Conservation (phyloP, 371 early-diverging fungal species). For the Chytridiales sp. region DNA sequence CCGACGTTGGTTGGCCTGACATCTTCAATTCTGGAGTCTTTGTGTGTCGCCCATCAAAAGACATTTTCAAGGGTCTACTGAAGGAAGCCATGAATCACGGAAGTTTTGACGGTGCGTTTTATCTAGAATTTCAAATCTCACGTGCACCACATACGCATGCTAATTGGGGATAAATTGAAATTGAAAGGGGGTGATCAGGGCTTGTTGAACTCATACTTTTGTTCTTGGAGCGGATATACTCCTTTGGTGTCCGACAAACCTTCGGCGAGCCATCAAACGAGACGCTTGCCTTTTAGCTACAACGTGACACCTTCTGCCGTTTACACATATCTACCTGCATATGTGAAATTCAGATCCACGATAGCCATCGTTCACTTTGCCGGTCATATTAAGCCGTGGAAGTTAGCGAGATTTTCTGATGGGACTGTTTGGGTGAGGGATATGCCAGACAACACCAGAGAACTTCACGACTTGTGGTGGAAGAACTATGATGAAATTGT, state of each 20-base stretch:
- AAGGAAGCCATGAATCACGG: slow-evolving; percentile 57
- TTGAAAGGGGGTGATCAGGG: slow-evolving; percentile 93
- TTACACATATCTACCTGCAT: slow-evolving; percentile 71
- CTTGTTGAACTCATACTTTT: slow-evolving; percentile 83
- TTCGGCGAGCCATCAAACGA: slow-evolving; percentile 18
- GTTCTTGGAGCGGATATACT: slow-evolving; percentile 63
- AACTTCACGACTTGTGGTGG: slow-evolving; percentile 33
- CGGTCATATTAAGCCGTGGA: slow-evolving; percentile 90
- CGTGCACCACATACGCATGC: background rate
- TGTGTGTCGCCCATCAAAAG: slow-evolving; percentile 66
- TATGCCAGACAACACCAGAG: slow-evolving; percentile 12
- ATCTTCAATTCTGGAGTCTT: slow-evolving; percentile 97
- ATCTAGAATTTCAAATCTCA: background rate
- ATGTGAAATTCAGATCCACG: slow-evolving; percentile 57
- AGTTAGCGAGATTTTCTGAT: slow-evolving; percentile 27
- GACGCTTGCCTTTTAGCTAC: slow-evolving; percentile 82
- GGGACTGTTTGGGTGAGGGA: slow-evolving; percentile 30
- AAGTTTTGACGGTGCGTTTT: slow-evolving; percentile 61
- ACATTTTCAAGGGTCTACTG: slow-evolving; percentile 54
- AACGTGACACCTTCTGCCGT: slow-evolving; percentile 88
- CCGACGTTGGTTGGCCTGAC: slow-evolving; percentile 69
- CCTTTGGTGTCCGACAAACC: background rate
- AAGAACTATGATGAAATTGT: slow-evolving; percentile 18
- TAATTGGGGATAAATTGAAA: background rate
- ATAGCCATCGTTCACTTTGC: slow-evolving; percentile 88